Base-by-base conservation (phyloP, 2,329 filamentous ascomycete species). In the Venturia carpophila region DNA sequence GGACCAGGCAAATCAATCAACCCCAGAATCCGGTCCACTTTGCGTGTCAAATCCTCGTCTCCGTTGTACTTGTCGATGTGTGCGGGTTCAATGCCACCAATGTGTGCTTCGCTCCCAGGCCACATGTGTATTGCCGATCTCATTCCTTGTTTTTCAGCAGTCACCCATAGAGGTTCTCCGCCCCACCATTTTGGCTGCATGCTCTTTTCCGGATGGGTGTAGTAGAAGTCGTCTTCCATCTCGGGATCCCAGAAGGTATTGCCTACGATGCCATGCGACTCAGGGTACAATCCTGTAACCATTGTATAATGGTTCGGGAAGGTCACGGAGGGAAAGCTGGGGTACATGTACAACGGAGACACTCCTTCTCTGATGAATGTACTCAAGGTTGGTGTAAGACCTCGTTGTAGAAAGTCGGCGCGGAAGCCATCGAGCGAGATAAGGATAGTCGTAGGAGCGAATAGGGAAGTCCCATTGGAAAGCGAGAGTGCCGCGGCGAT, bases 351-450 rank as follows among this genome's bases (percentile, higher is more conserved):
- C 69, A 86, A 83, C 2, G 94, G 93, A 6, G 92, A 96, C 13
- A 97, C 87, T 39, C 94, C 94, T 68, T 91, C 86, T 67, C 85
- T 83, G 67, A 96, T 81, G 68, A 99, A 88, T 1, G 86, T 82
- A 69, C 86, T 90, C 10, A 99, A 80, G 1, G 88, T 87, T 0
- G 93, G 94, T 0, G 93, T 97, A 41, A 97, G 78, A 0, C 87
- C 88, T 17, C 92, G 87, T 68, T 89, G 84, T 49, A 99, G 80
- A 72, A 97, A 97, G 74, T 97, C 94, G 24, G 94, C 93, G 19
- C 94, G 88, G 78, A 99, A 97, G 3, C 94, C 94, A 75, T 99
- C 94, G 21, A 99, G 82, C 58, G 92, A 97, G 73, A 99, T 90
- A 64, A 97, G 81, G 66, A 99, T 89, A 1, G 94, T 97, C 0